phyloP scores from a whole-genome alignment of 805 yeast species.

The Yamadazyma scolyti region DNA sequence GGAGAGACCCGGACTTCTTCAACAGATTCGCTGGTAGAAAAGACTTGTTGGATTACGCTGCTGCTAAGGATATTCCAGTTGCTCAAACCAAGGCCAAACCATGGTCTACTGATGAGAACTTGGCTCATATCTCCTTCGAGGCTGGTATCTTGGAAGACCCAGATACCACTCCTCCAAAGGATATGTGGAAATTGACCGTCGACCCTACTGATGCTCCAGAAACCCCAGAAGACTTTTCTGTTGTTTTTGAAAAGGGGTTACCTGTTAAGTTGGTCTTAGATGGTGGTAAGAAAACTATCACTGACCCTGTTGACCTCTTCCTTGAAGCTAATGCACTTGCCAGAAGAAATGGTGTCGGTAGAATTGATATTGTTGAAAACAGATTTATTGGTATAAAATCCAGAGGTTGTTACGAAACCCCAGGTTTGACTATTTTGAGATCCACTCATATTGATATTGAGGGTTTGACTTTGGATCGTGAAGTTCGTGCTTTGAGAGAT shows the following conservation, averaged over 20 bases:
- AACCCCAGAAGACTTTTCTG: constrained; percentile 81
- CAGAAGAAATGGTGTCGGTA: constrained; percentile 99
- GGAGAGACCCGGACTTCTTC: constrained; percentile 97
- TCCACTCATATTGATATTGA: constrained; percentile 92
- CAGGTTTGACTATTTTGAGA: constrained; percentile 94
- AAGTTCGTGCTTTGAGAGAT: constrained; percentile 96
- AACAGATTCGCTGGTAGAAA: constrained; percentile 97
- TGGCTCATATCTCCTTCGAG: constrained; percentile 98
- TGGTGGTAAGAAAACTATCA: constrained; percentile 54
- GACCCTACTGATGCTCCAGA: constrained; percentile 97
- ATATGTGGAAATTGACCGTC: constrained; percentile 98
- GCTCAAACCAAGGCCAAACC: constrained; percentile 98
- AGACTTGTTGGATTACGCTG: constrained; percentile 92
- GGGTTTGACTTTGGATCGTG: constrained; percentile 96
- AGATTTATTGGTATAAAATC: constrained; percentile 98
- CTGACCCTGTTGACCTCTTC: constrained; percentile 91
- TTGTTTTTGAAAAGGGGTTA: constrained; percentile 79
- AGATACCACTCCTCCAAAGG: constrained; percentile 97
- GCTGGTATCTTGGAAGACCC: constrained; percentile 99
- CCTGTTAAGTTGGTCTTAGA: constrained; percentile 79
- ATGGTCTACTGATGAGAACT: constrained; percentile 99
- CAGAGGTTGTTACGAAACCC: constrained; percentile 99
- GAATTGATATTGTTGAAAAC: constrained; percentile 98
- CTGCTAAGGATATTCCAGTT: constrained; percentile 86
- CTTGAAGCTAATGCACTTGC: constrained; percentile 90